These are phyloP conservation scores for Leucocoprinus leucothites DNA, from an alignment of 768 basidiomycete species.

Conservation along the genomic window DNA sequence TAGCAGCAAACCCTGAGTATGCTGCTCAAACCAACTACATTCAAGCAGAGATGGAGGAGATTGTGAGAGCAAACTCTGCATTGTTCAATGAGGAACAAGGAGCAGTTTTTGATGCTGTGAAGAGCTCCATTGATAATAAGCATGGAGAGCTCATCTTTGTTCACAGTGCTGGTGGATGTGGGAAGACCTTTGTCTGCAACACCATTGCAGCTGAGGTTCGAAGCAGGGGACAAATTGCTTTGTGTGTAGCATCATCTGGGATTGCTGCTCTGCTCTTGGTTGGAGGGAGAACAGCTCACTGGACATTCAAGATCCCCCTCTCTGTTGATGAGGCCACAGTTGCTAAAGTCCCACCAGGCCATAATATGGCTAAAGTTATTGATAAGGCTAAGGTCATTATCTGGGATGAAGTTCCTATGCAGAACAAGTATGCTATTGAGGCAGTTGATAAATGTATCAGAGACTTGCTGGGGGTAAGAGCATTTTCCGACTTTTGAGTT, in stretches of 20 bases:
- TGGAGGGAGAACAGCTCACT: neutral
- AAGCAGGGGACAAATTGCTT: neutral
- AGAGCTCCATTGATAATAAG: neutral
- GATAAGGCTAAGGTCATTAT: neutral
- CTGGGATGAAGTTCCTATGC: conserved; percentile 2
- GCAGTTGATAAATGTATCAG: no score
- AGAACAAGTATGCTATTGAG: no score
- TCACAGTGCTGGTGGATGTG: neutral
- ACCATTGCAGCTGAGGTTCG: conserved; percentile 12
- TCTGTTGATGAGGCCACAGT: no score
- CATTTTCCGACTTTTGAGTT: no score
- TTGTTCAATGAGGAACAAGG: conserved; percentile 26
- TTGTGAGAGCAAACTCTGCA: neutral
- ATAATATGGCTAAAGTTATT: neutral
- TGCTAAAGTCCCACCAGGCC: no score
- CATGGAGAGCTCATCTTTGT: neutral
- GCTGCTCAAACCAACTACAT: conserved; percentile 26
- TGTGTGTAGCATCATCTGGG: neutral
- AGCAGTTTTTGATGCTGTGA: conserved; percentile 28
- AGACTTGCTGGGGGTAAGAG: no score
- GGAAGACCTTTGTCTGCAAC: neutral
- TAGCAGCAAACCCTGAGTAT: conserved; percentile 24
- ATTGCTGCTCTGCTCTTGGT: neutral
- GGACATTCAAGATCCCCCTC: neutral
- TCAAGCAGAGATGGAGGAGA: neutral